Percentiles rank a stretch among this genome's conserved stretches.
Conservation (phyloP, 345 rosid species). For the Pistacia atlantica region DNA sequence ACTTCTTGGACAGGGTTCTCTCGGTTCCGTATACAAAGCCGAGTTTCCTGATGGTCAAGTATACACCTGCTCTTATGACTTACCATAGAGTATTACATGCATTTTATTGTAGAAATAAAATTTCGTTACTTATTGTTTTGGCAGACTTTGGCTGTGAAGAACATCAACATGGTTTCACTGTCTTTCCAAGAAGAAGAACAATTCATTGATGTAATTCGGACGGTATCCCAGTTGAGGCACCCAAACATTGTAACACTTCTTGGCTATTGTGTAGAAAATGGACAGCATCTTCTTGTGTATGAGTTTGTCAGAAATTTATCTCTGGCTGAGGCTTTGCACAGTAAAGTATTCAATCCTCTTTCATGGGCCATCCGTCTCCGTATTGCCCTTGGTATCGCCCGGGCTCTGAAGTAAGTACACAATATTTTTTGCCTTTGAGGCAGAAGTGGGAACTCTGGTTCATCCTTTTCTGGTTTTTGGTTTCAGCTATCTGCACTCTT, state of each 20-base stretch:
- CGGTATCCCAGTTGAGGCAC: slow-evolving; percentile 69
- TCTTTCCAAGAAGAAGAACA: slow-evolving; percentile 82
- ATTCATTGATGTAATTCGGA: slow-evolving; percentile 66
- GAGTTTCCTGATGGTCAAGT: slow-evolving; percentile 76
- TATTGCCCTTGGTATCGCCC: slow-evolving; percentile 82
- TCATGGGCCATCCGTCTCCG: slow-evolving; percentile 76
- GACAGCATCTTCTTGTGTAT: slow-evolving; percentile 77
- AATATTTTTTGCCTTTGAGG: slow-evolving; percentile 4
- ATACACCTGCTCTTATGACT: slow-evolving; percentile 12
- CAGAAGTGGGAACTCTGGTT: neutral
- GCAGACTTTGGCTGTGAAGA: slow-evolving; percentile 78
- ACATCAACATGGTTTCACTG: slow-evolving; percentile 61
- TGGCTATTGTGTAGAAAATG: slow-evolving; percentile 83
- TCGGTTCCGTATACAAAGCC: slow-evolving; percentile 88
- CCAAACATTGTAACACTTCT: slow-evolving; percentile 75
- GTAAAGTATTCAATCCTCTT: slow-evolving; percentile 59
- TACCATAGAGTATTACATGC: neutral
- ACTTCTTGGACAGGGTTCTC: slow-evolving; percentile 78
- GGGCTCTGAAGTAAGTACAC: slow-evolving; percentile 71
- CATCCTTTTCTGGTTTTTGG: neutral
- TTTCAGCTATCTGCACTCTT: slow-evolving; percentile 84
- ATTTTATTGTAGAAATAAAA: slow-evolving; percentile 3
- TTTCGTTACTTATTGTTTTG: slow-evolving; percentile 10
- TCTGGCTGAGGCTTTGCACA: slow-evolving; percentile 70
- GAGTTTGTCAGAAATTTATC: slow-evolving; percentile 71